Evolutionary conservation across 768 basidiomycete species (phyloP), one percentile per base, ranked within the genome.

Genomic region (Clathrus columnatus): DNA sequence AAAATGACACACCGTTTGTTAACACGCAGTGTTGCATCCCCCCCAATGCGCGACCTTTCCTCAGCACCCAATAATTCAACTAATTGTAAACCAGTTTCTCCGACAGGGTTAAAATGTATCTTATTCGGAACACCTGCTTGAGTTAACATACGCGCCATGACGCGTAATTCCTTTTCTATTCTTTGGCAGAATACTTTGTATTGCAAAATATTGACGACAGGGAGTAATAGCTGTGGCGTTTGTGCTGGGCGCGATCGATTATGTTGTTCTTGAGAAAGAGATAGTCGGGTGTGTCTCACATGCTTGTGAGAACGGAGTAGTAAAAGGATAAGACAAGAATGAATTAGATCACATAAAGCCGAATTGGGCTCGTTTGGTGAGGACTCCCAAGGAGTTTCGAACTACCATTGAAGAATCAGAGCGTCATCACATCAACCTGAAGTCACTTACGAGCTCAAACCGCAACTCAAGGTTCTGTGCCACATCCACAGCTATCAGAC

Each of bases 181-280:
- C 82, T 74, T 57, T 74, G 66, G 63, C 84, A 85, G 65, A 92
- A 90, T 23, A 80, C 79, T 61, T 80, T 78, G 64, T 91, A 92
- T 67, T 91, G 90, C 42, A 91, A 68, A 27, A 90, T 61, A 64
- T 91, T 87, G 58, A 91, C 83, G 59, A 91, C 72, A 0, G 86
- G 86, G 41, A 83, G 85, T 16, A 92, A 74, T 32, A 91, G 67
- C 2, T 74, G 72, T 16, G 80, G 68, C 27, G 50, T 61, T 26
- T 36, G 61, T 56, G 59, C 58, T 63, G 67, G 11, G 61, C 56
- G 28, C 64, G 57, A 43, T 65, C 66, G 0, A 66, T 59, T 44
- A 57, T 59, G 20, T 62, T 32, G 17, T 50, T 32, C n/a, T 30
- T 45, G 20, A 27, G 52, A 50, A n/a, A 47, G 43, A n/a, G 57